Conservation (phyloP, 169 alveolate species). For the Perkinsus olseni region DNA sequence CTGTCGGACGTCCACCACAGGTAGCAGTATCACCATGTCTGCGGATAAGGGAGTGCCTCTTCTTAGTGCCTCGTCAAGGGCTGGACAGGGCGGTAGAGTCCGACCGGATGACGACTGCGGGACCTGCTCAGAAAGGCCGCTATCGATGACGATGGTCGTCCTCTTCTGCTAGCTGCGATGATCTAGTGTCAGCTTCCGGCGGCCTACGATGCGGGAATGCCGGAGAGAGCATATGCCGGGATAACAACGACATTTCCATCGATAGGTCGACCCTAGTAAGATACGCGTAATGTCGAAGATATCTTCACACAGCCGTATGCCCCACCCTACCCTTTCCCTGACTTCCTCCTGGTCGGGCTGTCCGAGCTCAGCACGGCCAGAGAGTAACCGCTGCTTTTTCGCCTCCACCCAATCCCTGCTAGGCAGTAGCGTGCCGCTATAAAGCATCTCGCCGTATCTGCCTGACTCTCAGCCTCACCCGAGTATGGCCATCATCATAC, state of each 20-base stretch:
- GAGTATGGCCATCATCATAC: too few species aligned
- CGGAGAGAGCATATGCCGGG: too few species aligned
- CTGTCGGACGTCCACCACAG: too few species aligned
- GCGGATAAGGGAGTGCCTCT: background rate
- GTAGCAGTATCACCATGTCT: background rate
- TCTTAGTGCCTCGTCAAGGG: background rate
- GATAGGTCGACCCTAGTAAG: too few species aligned
- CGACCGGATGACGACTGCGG: background rate
- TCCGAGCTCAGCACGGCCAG: background rate
- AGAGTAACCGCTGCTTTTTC: background rate
- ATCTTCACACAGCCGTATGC: too few species aligned
- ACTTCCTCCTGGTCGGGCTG: background rate
- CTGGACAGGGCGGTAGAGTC: background rate
- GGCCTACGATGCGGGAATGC: too few species aligned
- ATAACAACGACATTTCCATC: too few species aligned
- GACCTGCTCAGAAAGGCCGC: too few species aligned
- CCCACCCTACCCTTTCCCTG: background rate
- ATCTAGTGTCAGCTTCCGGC: too few species aligned
- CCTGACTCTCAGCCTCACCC: background rate
- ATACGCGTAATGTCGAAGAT: too few species aligned
- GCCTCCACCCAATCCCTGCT: background rate
- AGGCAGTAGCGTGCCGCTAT: background rate
- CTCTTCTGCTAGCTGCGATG: too few species aligned
- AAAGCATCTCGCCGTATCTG: background rate
- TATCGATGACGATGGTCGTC: too few species aligned